Evolutionary conservation across 176 grass and related monocot genomes (phyloP), one percentile per base, ranked within the genome.

Genomic region (Oryza officinalis): DNA sequence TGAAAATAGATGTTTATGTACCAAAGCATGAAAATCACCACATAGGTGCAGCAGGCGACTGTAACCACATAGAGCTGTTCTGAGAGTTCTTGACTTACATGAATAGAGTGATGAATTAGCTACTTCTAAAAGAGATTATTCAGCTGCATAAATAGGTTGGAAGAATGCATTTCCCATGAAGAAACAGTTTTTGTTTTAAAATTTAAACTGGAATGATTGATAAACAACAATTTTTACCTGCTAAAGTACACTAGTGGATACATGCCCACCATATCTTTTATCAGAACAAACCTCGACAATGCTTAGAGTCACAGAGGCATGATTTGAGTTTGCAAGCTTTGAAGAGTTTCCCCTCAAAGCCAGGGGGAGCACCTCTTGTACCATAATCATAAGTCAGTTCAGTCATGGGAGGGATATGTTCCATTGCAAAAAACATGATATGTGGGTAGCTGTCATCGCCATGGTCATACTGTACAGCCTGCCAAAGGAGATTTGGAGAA

Each of bases 321-420:
- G 69, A 20, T 33, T 65, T 91, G 57, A 86, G 63, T 47, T 74
- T 87, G 32, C 76, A 87, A 69, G 10, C 52, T 20, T 27, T 67
- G 4, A 35, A 14, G 45, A 27, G 12, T 38, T 64, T 66, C 0
- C 26, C 37, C 61, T 83, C 60, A 13, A 69, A 8, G 13, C 88
- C 84, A 68, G 84, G 74, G 82, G 78, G 72, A 82, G 74, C 57
- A 25, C 80, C 89, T 80, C 69, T 80, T 66, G 28, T 33, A 44
- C 89, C 89, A 84, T 94, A 94, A 89, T 94, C 92, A 80, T 84
- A 94, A 2, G 80, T 94, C 71, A 94, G 49, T 66, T 94, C 88
- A 23, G 86, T 91, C 92, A 94, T 88, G 26, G 92, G 92, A 84
- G 92, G 83, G 47, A 94, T 88, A 67, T 94, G 92, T 46, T 91